Evolutionary conservation across 208 protist species (phyloP).

Genomic region (Leishmania lainsoni): DNA sequence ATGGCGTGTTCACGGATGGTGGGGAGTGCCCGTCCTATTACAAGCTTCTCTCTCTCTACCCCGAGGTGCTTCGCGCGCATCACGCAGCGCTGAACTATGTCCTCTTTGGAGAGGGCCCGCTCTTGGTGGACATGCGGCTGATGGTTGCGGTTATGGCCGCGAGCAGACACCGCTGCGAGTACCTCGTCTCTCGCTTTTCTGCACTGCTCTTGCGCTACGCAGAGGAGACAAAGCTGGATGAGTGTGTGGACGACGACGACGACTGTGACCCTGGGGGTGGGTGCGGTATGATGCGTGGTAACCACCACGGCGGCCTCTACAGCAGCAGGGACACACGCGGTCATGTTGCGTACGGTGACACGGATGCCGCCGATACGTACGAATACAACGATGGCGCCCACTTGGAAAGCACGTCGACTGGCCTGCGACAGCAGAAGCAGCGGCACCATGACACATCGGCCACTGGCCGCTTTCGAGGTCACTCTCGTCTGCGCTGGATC

Average conservation of each 20-base stretch:
- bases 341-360: neutral
- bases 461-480: neutral
- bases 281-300: neutral
- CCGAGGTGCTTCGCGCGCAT: constrained; percentile 71
- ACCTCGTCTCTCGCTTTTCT: constrained; percentile 72
- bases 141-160: constrained; percentile 86
- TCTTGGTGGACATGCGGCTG: constrained; percentile 68
- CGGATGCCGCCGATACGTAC: neutral
- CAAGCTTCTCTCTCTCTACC: constrained; percentile 58
- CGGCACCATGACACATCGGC: neutral
- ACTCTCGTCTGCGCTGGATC: constrained; percentile 54
- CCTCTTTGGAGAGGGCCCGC: constrained; percentile 80
- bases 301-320: constrained; percentile 11
- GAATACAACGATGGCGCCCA: constrained; percentile 2
- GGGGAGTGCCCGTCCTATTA: constrained; percentile 78
- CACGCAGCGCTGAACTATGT: constrained; percentile 60
- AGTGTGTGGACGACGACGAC: constrained; percentile 18
- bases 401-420: neutral
- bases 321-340: constrained; percentile 2
- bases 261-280: neutral
- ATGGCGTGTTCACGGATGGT: constrained; percentile 60
- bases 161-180: constrained; percentile 80
- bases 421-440: neutral
- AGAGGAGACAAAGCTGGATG: constrained; percentile 32
- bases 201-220: constrained; percentile 66